Base-by-base conservation (phyloP, 148 eudicot species). In the Cornus suecica region DNA sequence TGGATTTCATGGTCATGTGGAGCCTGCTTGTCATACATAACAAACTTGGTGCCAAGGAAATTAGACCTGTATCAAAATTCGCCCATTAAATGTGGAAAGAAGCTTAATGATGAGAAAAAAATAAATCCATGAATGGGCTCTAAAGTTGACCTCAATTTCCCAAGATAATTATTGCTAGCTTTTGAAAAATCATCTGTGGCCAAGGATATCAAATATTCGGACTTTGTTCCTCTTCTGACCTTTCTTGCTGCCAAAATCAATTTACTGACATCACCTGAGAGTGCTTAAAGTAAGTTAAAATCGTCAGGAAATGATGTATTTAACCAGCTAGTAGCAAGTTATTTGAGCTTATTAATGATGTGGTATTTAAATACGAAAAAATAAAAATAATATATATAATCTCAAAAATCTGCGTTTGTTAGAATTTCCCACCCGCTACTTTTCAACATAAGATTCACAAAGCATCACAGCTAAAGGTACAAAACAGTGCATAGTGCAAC, bases 41-140 rank as follows among this genome's bases (percentile, higher is more conserved):
- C 65, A 72, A 88, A 88, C 81, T 84, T 82, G 66, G 91, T 86
- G 34, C 89, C 87, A 45, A 88, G 81, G 27, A 88, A 84, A 74
- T 88, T 86, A 66, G 91, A 88, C 80, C 89, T 88, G 83, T 23
- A 70, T 13, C 26, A 65, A 34, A 52, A 9, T 7, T 63, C 42
- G 54, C 34, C 20, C 15, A 56, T 66, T 29, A 62, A 20, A 54
- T 51, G 28, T 32, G 68, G 48, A 69, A 52, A 69, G 29, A 64
- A 67, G 68, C 20, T 8, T 41, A 73, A 79, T 68, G 63, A 66
- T 66, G 64, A 32, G 42, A 37, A 37, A 37, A 58, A 72, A 56
- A 65, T 29, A 68, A 79, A 25, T n/a, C n/a, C n/a, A n/a, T 51
- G 20, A 27, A 23, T 37, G 51, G 78, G 10, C 27, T 41, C 13